Percentiles rank a stretch among this genome's conserved stretches.
phyloP scores from a whole-genome alignment of 306 rosid species.

The Glycine soja region DNA sequence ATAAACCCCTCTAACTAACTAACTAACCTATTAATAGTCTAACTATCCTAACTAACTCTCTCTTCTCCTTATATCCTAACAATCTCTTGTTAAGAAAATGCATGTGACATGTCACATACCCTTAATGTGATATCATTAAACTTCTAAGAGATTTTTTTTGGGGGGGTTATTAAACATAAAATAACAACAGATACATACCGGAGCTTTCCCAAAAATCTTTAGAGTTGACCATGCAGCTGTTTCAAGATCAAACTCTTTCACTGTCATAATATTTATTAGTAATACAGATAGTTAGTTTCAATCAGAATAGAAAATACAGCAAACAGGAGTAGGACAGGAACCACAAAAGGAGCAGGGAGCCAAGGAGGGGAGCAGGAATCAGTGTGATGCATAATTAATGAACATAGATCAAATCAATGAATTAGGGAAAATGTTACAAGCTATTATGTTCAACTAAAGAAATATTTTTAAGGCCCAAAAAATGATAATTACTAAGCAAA shows the following conservation, averaged over 20 bases:
- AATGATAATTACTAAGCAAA: neutral
- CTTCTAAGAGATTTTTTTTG: conserved; percentile 15
- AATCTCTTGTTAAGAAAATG: neutral
- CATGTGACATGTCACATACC: conserved; percentile 34
- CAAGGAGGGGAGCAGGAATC: neutral
- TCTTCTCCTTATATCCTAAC: too few relatives aligned
- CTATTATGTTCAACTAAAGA: conserved; percentile 10
- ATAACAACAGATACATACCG: conserved; percentile 58
- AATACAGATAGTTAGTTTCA: conserved; percentile 39
- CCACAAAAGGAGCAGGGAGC: neutral
- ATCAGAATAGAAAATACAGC: conserved; percentile 33
- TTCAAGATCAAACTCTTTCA: conserved; percentile 76
- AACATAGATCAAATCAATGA: conserved; percentile 32
- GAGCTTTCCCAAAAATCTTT: conserved; percentile 88
- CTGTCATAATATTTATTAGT: conserved; percentile 56
- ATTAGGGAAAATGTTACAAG: conserved; percentile 26
- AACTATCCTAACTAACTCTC: too few relatives aligned
- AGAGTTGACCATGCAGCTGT: conserved; percentile 77
- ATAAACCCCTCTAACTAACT: too few relatives aligned
- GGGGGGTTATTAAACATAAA: conserved; percentile 14
- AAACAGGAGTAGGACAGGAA: conserved; percentile 5
- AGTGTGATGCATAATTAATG: too few relatives aligned
- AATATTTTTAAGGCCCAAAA: neutral
- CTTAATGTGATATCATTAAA: conserved; percentile 22
- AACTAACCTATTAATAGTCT: too few relatives aligned